phyloP scores from a whole-genome alignment of 306 rosid genomes.

The Rosa multiflora region DNA sequence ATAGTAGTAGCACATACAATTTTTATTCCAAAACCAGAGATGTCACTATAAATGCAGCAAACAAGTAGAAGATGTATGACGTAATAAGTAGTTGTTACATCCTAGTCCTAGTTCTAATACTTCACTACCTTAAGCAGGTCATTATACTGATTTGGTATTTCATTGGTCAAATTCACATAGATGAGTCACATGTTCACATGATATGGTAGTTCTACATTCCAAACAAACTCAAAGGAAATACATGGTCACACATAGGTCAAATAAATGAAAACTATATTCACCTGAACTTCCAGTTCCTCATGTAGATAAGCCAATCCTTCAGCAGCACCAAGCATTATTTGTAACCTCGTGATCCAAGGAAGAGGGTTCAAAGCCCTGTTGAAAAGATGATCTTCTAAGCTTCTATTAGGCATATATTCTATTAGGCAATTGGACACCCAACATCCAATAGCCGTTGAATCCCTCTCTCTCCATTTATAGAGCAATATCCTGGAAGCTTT shows the following conservation, averaged over 20 bases:
- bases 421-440: too few species aligned
- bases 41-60: not conserved
- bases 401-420: slow-evolving; percentile 80
- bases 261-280: slow-evolving; percentile 9
- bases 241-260: slow-evolving; percentile 10
- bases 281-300: slow-evolving; percentile 75
- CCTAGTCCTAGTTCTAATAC: not conserved
- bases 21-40: not conserved
- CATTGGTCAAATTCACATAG: slow-evolving; percentile 2
- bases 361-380: slow-evolving; percentile 44
- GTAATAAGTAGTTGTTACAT: not conserved
- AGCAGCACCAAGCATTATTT: slow-evolving; percentile 86
- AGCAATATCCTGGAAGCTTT: slow-evolving; percentile 85
- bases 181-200: not conserved
- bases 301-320: slow-evolving; percentile 85
- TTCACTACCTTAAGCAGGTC: not conserved
- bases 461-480: slow-evolving; percentile 65
- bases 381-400: slow-evolving; percentile 90
- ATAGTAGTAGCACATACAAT: not conserved
- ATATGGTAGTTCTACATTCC: not conserved
- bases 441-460: slow-evolving; percentile 78
- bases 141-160: not conserved
- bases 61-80: not conserved
- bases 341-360: slow-evolving; percentile 75
- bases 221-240: not conserved